These are phyloP conservation scores for Colletotrichum incanum DNA, from an alignment of 2,329 filamentous ascomycete genomes.

Conservation along the genomic window DNA sequence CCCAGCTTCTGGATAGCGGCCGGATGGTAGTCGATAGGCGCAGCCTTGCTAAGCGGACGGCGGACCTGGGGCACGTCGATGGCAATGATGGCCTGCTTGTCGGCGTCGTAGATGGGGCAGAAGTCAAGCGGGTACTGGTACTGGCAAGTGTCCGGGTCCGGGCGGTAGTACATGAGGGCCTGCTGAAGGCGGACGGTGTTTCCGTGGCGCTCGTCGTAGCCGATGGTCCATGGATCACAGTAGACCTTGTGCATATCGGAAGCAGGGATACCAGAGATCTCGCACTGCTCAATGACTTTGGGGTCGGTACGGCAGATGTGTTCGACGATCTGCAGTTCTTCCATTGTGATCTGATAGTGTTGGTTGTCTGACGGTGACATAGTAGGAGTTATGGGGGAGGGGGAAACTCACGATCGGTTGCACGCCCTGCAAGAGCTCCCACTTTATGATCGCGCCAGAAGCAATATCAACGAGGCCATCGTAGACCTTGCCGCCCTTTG, in stretches of 20 bases:
- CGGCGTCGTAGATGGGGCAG: constrained; percentile 90
- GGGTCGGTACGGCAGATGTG: constrained; percentile 81
- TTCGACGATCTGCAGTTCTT: constrained; percentile 89
- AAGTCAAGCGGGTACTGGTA: constrained; percentile 95
- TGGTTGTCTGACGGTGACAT: background rate
- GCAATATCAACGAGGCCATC: constrained; percentile 86
- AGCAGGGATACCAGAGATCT: constrained; percentile 83
- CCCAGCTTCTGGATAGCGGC: constrained; percentile 80
- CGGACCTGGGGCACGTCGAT: constrained; percentile 88
- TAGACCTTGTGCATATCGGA: constrained; percentile 96
- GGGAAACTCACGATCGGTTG: constrained; percentile 79
- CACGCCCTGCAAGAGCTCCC: constrained; percentile 82
- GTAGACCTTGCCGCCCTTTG: constrained; percentile 82
- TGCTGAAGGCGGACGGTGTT: constrained; percentile 86
- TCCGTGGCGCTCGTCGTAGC: constrained; percentile 92
- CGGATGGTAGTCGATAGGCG: constrained; percentile 85
- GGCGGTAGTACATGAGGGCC: constrained; percentile 95
- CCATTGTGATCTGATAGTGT: constrained; percentile 82
- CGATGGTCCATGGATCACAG: constrained; percentile 97
- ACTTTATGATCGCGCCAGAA: constrained; percentile 77
- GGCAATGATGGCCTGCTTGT: constrained; percentile 83
- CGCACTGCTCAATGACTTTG: constrained; percentile 92
- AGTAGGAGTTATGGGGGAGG: too few species aligned
- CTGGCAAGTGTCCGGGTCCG: constrained; percentile 87
- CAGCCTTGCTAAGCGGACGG: constrained; percentile 79